Evolutionary conservation across 2,329 filamentous ascomycete species (phyloP).

Genomic region (Verticillium zaregamsianum): DNA sequence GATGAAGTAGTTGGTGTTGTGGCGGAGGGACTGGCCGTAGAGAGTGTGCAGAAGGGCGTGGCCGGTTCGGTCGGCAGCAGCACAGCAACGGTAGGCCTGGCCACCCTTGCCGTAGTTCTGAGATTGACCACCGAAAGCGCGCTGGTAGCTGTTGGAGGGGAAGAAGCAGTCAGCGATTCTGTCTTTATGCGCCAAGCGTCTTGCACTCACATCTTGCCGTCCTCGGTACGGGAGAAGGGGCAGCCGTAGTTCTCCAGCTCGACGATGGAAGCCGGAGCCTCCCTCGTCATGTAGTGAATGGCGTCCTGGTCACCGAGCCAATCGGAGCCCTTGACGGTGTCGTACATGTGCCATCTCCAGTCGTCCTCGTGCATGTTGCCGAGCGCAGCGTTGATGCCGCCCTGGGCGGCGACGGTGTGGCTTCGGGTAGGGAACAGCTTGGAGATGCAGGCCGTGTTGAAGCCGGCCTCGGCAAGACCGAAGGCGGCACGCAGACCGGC

Average conservation of each 20-base stretch:
- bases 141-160: conserved; percentile 67
- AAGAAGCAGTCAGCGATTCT: background rate
- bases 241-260: conserved; percentile 97
- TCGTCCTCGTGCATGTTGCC: conserved; percentile 98
- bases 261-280: conserved; percentile 86
- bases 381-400: conserved; percentile 83
- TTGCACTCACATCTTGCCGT: conserved; percentile 77
- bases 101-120: conserved; percentile 94
- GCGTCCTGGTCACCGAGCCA: conserved; percentile 97
- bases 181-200: conserved; percentile 4
- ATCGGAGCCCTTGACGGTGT: conserved; percentile 96
- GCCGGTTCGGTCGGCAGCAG: conserved; percentile 92
- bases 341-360: conserved; percentile 99
- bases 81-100: conserved; percentile 95
- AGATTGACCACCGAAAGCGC: conserved; percentile 96
- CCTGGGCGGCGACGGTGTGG: conserved; percentile 78
- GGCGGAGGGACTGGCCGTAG: conserved; percentile 91
- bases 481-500: conserved; percentile 79
- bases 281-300: conserved; percentile 97
- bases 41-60: conserved; percentile 98
- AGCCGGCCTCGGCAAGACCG: conserved; percentile 81
- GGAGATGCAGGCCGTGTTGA: conserved; percentile 84
- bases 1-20: conserved; percentile 99
- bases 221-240: conserved; percentile 93
- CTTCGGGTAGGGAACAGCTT: conserved; percentile 84